Evolutionary conservation across 768 basidiomycete species (phyloP), one percentile per base, ranked within the genome.

Genomic region (Russula dissimulans): DNA sequence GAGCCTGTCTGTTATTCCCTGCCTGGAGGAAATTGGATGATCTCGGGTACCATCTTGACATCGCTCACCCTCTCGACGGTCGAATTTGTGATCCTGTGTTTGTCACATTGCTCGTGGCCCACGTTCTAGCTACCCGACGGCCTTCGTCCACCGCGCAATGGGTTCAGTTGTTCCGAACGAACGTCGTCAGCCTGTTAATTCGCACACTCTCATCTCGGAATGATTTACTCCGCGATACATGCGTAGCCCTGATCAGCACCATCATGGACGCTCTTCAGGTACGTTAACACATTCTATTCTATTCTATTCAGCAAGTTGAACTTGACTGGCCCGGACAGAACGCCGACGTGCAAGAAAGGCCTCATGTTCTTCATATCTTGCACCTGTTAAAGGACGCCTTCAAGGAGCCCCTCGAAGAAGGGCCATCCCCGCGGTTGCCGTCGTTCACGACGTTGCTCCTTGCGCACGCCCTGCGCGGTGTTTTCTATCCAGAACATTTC

Each of bases 401-500:
- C 14, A 76, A 78, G 11, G 67, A 76, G 3, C 73, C 80, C 1
- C 62, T 76, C 3, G 56, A 71, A 2, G 61, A 70, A 3, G 73
- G 74, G 15, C 68, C 73, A 5, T 75, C 81, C 0, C 74, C 69
- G 3, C 82, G 90, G 4, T 74, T 97, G 0, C 87, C 95, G 0
- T 82, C 88, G 1, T 87, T 88, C 61, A 81, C 85, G 5, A 85
- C 91, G 2, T 81, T 97, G 17, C 81, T 95, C 65, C 78, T 97
- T 54, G 78, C 86, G 3, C 93, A 98, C 63, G 84, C 91, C 2
- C 73, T 97, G 5, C 80, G 87, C 32, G 84, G 83, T 1, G 78
- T 95, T 38, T 95, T 93, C 72, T 87, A 91, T 62, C 94, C 95
- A 0, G 85, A 89, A 2, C 85, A 87, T 53, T 90, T 92, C 71